Evolutionary conservation across 106 monocot species (phyloP), one percentile per base, ranked within the genome.

Genomic region (Triglochin maritima): DNA sequence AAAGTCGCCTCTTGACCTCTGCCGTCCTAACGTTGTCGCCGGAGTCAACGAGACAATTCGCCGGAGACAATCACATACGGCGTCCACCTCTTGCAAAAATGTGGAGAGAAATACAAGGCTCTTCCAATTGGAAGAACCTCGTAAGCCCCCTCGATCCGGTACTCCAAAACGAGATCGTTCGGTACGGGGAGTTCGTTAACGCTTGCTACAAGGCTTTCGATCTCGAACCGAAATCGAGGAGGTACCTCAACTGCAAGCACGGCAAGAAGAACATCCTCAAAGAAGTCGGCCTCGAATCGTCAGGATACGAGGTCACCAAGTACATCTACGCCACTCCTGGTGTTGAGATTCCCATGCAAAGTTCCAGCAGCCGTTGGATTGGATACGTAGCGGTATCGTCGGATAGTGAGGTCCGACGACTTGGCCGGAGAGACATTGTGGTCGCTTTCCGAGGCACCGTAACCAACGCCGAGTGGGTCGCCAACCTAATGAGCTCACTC

Each of bases 171-270:
- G 79, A 79, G 68, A 61, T 81, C 66, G 15, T 81, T 44, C 66
- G 72, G 51, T 81, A 81, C 72, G 81, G 76, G 9, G 76, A 81
- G 62, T 64, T 81, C 42, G 63, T 72, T n/a, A 7, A 57, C 15
- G 75, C 72, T 41, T 72, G 72, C 64, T 81, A 81, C 72, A 69
- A 77, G 50, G 81, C 68, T 11, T 76, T 76, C 81, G 72, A 81
- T 49, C 56, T 76, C 44, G 72, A 81, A 50, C 49, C 72, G 13
- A 42, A 7, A 44, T 81, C 76, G 10, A 68, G 46, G 60, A 11
- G 62, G 5, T 69, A 76, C 81, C 63, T 72, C 44, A 72, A 63
- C 45, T 81, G 81, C 76, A 76, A 72, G 72, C 53, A 63, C 44
- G 68, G 68, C 5, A 81, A 66, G 71, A 59, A 7, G 14, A 54